phyloP scores from a whole-genome alignment of 257 asterid genomes.

The Salvia hispanica region DNA sequence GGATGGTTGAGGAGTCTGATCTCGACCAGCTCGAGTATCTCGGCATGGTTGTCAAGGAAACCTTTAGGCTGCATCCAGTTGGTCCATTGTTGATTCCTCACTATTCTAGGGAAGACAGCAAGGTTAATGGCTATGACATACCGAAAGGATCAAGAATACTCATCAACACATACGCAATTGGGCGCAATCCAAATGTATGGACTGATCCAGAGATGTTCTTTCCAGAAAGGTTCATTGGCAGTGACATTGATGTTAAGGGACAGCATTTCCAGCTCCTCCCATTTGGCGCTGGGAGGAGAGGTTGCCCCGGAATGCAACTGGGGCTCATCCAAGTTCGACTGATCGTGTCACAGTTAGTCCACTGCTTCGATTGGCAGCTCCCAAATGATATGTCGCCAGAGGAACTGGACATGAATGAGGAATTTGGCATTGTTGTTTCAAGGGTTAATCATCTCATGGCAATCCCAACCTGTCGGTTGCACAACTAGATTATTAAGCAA shows the following conservation, averaged over 20 bases:
- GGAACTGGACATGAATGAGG: slow-evolving; percentile 53
- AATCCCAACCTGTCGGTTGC: slow-evolving; percentile 36
- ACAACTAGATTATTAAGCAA: slow-evolving; percentile 1
- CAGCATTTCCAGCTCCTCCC: slow-evolving; percentile 57
- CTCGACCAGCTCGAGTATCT: slow-evolving; percentile 47
- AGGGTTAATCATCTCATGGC: slow-evolving; percentile 36
- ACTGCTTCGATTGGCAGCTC: slow-evolving; percentile 61
- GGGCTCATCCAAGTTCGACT: slow-evolving; percentile 49
- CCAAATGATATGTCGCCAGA: slow-evolving; percentile 44
- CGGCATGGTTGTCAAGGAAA: slow-evolving; percentile 54
- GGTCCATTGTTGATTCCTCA: slow-evolving; percentile 56
- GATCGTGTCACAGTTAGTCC: slow-evolving; percentile 56
- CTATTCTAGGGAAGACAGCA: slow-evolving; percentile 45
- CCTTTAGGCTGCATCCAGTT: slow-evolving; percentile 54
- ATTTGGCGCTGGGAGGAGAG: slow-evolving; percentile 55
- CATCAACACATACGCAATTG: slow-evolving; percentile 47
- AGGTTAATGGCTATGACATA: slow-evolving; percentile 40
- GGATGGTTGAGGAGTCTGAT: slow-evolving; percentile 58
- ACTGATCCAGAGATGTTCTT: slow-evolving; percentile 45
- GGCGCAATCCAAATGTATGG: slow-evolving; percentile 54
- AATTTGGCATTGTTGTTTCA: slow-evolving; percentile 43
- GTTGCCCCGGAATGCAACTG: slow-evolving; percentile 57
- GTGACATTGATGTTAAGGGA: slow-evolving; percentile 46
- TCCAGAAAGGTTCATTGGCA: slow-evolving; percentile 56
- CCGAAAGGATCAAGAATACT: slow-evolving; percentile 48